Evolutionary conservation across 202 grass and related monocot species (phyloP).

Genomic region (Panicum virgatum): DNA sequence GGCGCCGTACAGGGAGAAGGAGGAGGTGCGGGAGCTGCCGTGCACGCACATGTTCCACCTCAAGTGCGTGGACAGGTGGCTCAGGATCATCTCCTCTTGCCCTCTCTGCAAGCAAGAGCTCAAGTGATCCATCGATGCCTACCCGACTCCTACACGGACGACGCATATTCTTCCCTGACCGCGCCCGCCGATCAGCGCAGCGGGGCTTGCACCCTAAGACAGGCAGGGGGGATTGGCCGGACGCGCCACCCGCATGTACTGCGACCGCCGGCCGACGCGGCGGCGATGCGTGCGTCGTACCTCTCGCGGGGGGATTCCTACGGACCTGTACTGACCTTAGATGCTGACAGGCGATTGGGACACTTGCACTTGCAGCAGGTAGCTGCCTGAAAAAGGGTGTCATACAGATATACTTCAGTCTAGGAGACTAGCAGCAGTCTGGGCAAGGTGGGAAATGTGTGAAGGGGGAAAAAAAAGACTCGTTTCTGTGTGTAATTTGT

Average conservation of each 20-base stretch:
- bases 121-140: slow-evolving; percentile 35
- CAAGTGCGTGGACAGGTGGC: slow-evolving; percentile 88
- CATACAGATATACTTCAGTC: not conserved
- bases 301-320: not conserved
- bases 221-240: not conserved
- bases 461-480: not conserved
- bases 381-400: not conserved
- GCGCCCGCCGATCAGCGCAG: not conserved
- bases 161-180: not conserved
- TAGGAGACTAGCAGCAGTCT: too few relatives aligned
- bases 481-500: not conserved
- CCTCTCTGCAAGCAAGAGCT: slow-evolving; percentile 99
- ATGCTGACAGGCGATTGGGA: slow-evolving; percentile 26
- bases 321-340: slow-evolving; percentile 36
- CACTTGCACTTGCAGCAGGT: not conserved
- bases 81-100: slow-evolving; percentile 96
- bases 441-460: not conserved
- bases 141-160: not conserved
- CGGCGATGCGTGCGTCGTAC: slow-evolving; percentile 45
- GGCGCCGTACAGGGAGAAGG: slow-evolving; percentile 72
- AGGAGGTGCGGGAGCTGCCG: slow-evolving; percentile 91
- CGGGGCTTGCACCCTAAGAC: slow-evolving; percentile 39
- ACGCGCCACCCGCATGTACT: not conserved
- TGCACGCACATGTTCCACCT: slow-evolving; percentile 93
- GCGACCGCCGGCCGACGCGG: not conserved